These are phyloP conservation scores for Solanum appendiculatum DNA, from an alignment of 257 asterid genomes.

Conservation along the genomic window DNA sequence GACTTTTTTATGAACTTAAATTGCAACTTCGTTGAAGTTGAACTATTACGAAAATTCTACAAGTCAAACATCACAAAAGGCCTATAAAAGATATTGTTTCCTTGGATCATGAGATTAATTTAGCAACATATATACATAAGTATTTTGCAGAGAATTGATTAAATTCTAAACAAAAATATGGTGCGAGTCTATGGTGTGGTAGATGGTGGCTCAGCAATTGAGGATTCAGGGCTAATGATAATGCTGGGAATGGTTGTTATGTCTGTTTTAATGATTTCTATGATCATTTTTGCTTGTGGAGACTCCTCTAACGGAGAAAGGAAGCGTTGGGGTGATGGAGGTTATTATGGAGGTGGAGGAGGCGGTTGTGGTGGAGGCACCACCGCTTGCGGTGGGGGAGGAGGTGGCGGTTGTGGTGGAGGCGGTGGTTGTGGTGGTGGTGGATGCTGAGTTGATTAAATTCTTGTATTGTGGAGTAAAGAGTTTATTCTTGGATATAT, in stretches of 20 bases:
- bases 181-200: not conserved
- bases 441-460: not conserved
- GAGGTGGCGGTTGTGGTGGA: not conserved
- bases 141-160: not conserved
- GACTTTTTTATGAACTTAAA: not conserved
- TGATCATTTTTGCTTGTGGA: conserved; percentile 11
- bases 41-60: not conserved
- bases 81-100: not conserved
- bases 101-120: not conserved
- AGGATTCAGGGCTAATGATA: not conserved
- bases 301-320: not conserved
- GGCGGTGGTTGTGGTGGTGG: not conserved
- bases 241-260: conserved; percentile 13
- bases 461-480: not conserved
- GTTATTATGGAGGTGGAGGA: not conserved
- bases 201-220: not conserved
- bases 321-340: not conserved
- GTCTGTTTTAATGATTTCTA: conserved; percentile 8
- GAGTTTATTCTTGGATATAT: not conserved
- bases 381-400: not conserved
- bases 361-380: not conserved
- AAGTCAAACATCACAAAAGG: not conserved
- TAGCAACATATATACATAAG: not conserved
- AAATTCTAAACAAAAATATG: not conserved
- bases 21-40: not conserved